Conservation (phyloP, 2,329 filamentous ascomycete species). For the Trichoderma sp. region DNA sequence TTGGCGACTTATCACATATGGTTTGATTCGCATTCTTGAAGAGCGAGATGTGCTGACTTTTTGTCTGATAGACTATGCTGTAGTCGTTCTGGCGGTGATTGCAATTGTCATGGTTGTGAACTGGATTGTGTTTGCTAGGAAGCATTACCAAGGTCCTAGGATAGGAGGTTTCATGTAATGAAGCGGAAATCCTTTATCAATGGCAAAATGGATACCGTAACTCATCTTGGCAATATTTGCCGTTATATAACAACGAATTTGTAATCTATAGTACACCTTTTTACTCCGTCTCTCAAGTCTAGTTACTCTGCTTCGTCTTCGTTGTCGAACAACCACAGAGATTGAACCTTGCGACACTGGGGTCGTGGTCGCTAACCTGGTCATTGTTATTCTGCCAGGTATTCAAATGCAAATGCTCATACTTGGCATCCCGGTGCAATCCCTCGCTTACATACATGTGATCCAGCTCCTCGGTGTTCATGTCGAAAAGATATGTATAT, state of each 20-base stretch:
- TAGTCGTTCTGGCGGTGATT: slow-evolving; percentile 4
- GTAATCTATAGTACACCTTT: background rate
- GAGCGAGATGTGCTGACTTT: background rate
- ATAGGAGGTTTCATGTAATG: background rate
- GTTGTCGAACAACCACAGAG: slow-evolving; percentile 46
- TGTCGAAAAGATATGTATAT: slow-evolving; percentile 69
- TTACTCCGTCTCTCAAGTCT: background rate
- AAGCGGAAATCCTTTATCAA: background rate
- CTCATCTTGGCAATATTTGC: background rate
- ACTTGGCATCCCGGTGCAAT: slow-evolving; percentile 44
- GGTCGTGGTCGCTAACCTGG: slow-evolving; percentile 66
- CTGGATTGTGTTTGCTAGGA: slow-evolving; percentile 12
- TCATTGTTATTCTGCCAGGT: slow-evolving; percentile 60
- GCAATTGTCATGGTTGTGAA: background rate
- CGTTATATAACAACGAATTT: background rate
- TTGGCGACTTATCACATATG: background rate
- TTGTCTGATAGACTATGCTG: background rate
- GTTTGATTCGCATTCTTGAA: background rate
- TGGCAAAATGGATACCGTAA: background rate
- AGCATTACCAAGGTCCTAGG: slow-evolving; percentile 16
- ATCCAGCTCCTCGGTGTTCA: slow-evolving; percentile 67
- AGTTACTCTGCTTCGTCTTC: background rate
- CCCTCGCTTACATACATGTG: slow-evolving; percentile 64
- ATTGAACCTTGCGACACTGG: slow-evolving; percentile 61
- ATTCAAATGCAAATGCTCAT: slow-evolving; percentile 70